Base-by-base conservation (phyloP, 2,329 filamentous ascomycete genomes). In the Tolypocladium tundrense region DNA sequence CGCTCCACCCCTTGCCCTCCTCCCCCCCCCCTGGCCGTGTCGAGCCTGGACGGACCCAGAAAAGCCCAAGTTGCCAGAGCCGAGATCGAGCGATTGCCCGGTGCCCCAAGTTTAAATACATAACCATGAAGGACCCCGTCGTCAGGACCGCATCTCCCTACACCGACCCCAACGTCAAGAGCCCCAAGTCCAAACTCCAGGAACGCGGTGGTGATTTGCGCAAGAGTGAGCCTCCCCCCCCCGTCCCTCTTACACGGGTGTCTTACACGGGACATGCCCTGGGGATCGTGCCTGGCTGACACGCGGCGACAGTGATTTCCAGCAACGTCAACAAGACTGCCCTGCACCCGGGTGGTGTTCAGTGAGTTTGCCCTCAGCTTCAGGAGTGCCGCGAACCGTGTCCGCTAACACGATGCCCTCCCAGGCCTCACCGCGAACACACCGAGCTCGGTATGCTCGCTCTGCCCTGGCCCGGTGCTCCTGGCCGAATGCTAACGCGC, bases 311-410 rank as follows among this genome's bases (percentile, higher is more conserved):
- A 82, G 79, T 84, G 80, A 74, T 81, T 73, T 67, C 73, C 69
- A 80, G 74, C 68, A 81, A 78, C 72, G 83, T 97, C 70, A 96
- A 97, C 85, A 93, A 92, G 81, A 97, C 92, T 69, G 85, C 85
- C 69, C 87, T 96, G 67, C 91, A 96, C 83, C 92, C 92, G 62
- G 80, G 85, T 73, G 92, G 92, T 86, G 88, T 97, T 66, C 82
- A 88, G 90, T 95, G 84, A 75, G 90, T 87, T n/a, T 14, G 51
- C 57, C 55, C 45, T 43, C 35, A 42, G 54, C 40, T 58, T 4
- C 9, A 14, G 3, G 24, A n/a, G 1, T n/a, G 27, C 8, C 14
- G 48, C 33, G 16, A 3, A 41, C 8, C 31, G 4, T 62, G 58
- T 51, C 50, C 27, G 11, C 56, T 61, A 60, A 63, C 64, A 70